Evolutionary conservation across 306 rosid genomes (phyloP).

Genomic region (Purshia tridentata): DNA sequence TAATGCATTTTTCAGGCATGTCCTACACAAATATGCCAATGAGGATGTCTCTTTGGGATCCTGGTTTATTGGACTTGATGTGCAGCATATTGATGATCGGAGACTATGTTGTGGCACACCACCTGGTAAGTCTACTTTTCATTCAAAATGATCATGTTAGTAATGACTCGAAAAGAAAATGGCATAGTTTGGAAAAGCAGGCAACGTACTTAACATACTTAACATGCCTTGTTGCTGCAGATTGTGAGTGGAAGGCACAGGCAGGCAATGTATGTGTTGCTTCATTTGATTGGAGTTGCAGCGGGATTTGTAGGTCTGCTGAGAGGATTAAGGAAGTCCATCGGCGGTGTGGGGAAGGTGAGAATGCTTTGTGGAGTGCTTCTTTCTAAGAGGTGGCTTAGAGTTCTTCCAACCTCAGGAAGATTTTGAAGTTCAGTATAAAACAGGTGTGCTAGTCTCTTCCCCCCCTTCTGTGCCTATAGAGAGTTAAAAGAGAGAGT

Average conservation of each 20-base stretch:
- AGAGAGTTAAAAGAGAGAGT: slow-evolving; percentile 38
- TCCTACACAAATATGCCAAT: slow-evolving; percentile 93
- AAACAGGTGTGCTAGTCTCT: slow-evolving; percentile 30
- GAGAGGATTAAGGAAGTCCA: slow-evolving; percentile 97
- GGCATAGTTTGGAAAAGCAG: background rate
- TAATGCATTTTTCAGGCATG: slow-evolving; percentile 57
- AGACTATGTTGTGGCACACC: slow-evolving; percentile 96
- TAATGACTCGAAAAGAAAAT: background rate
- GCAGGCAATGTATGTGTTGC: slow-evolving; percentile 99
- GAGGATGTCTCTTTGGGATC: slow-evolving; percentile 97
- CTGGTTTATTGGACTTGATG: slow-evolving; percentile 97
- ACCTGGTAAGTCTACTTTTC: slow-evolving; percentile 59
- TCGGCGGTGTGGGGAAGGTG: slow-evolving; percentile 93
- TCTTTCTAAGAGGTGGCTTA: slow-evolving; percentile 49
- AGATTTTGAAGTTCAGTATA: slow-evolving; percentile 24
- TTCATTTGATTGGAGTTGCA: slow-evolving; percentile 96
- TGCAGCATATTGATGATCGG: slow-evolving; percentile 85
- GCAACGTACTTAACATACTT: too few relatives aligned
- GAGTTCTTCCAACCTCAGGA: slow-evolving; percentile 75
- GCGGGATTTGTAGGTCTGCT: slow-evolving; percentile 94
- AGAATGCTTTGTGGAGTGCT: slow-evolving; percentile 86
- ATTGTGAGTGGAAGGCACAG: slow-evolving; percentile 99
- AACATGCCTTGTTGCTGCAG: slow-evolving; percentile 46
- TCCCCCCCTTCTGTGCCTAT: slow-evolving; percentile 26
- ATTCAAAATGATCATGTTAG: slow-evolving; percentile 4